A percentile compares a stretch with the other conserved stretches of the same genome.
Conservation (phyloP, 768 basidiomycete species). For the Suillus decipiens region DNA sequence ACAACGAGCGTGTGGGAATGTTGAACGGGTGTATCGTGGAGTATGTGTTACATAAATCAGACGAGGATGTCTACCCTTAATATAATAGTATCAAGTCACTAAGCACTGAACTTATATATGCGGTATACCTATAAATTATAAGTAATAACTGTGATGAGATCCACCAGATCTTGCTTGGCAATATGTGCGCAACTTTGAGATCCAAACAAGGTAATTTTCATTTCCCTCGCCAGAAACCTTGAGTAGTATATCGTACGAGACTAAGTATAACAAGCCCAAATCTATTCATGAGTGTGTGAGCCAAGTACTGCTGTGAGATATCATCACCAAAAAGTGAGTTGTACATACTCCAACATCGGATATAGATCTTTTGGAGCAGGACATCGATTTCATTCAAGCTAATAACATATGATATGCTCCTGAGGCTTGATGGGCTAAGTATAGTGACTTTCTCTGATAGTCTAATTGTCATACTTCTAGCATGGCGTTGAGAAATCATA, state of each 20-base stretch:
- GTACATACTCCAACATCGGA: background rate
- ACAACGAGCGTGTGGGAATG: background rate
- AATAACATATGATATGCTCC: background rate
- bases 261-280: background rate
- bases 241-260: too few species aligned
- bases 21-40: background rate
- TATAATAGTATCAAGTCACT: background rate
- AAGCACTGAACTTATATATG: background rate
- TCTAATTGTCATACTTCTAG: background rate
- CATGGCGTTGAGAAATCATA: background rate
- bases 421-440: background rate
- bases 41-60: background rate
- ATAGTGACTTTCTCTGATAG: background rate
- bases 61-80: background rate
- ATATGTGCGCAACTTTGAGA: background rate
- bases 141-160: background rate
- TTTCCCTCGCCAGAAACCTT: background rate
- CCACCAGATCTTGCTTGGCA: background rate
- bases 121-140: background rate
- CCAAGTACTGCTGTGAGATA: background rate
- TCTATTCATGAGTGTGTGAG: background rate
- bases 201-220: background rate
- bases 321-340: background rate
- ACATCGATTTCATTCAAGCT: background rate
- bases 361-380: background rate